These are phyloP conservation scores for Hippophae gyantsensis DNA, from an alignment of 306 rosid genomes.

Conservation along the genomic window DNA sequence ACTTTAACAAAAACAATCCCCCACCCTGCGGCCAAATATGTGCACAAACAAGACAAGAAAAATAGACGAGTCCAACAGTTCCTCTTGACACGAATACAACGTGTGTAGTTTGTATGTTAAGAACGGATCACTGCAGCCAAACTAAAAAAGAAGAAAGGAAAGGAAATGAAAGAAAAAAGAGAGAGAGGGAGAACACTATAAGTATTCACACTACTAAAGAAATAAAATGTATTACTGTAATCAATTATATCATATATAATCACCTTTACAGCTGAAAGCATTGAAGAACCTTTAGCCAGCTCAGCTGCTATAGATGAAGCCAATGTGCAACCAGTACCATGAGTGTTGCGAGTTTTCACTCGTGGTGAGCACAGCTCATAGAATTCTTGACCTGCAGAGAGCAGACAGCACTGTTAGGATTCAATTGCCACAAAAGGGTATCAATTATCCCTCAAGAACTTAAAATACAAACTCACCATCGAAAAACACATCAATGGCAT, in stretches of 20 bases:
- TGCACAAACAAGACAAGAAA: too few relatives aligned
- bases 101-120: neutral
- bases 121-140: too few relatives aligned
- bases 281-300: conserved; percentile 78
- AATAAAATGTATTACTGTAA: neutral
- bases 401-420: conserved; percentile 25
- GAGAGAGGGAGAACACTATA: neutral
- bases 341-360: conserved; percentile 65
- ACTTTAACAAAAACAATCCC: too few relatives aligned
- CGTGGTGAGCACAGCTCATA: conserved; percentile 56
- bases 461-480: conserved; percentile 44
- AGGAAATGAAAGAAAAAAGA: too few relatives aligned
- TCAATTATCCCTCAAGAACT: conserved; percentile 6
- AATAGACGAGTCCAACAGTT: too few relatives aligned
- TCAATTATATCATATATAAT: neutral
- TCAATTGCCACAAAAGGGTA: conserved; percentile 21
- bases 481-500: conserved; percentile 75
- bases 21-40: too few relatives aligned
- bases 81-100: conserved; percentile 3
- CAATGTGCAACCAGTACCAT: conserved; percentile 92
- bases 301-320: conserved; percentile 97
- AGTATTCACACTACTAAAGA: neutral
- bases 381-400: conserved; percentile 56
- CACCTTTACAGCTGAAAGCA: conserved; percentile 75
- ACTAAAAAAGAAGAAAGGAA: too few relatives aligned